Evolutionary conservation across 805 yeast species (phyloP).

Genomic region (Starmerella cellae): DNA sequence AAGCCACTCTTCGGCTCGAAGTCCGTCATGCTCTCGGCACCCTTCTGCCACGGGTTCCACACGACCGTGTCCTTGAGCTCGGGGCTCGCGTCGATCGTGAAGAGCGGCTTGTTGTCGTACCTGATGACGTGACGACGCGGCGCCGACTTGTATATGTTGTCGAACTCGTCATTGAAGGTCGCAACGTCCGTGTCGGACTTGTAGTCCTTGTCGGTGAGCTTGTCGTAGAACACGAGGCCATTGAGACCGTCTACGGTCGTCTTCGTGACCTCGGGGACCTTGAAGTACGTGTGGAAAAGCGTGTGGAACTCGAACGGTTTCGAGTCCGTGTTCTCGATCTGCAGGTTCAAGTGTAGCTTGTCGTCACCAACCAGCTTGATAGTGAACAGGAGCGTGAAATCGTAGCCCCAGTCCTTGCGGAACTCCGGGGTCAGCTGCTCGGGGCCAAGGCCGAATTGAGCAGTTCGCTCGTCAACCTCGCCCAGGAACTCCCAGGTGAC

Average conservation of each 20-base stretch:
- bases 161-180: conserved; percentile 46
- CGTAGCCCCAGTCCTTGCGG: conserved; percentile 47
- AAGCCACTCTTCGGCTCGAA: conserved; percentile 77
- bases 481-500: conserved; percentile 91
- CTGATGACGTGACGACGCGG: conserved; percentile 45
- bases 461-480: conserved; percentile 53
- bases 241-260: conserved; percentile 64
- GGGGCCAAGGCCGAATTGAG: conserved; percentile 84
- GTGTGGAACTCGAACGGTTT: conserved; percentile 73
- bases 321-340: conserved; percentile 49
- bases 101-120: conserved; percentile 55
- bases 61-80: conserved; percentile 58
- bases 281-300: conserved; percentile 84
- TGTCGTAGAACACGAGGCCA: conserved; percentile 63
- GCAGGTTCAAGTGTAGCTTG: conserved; percentile 41
- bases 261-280: conserved; percentile 63
- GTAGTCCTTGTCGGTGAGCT: conserved; percentile 42
- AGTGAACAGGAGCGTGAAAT: conserved; percentile 66
- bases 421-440: conserved; percentile 59
- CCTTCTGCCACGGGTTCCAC: conserved; percentile 95
- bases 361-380: conserved; percentile 43
- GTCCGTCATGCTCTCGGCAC: conserved; percentile 73
- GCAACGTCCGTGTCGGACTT: conserved; percentile 24
- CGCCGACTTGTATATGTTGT: conserved; percentile 64
- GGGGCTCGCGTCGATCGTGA: conserved; percentile 45